Base-by-base conservation (phyloP, 768 basidiomycete species). In the Russula olivacea region DNA sequence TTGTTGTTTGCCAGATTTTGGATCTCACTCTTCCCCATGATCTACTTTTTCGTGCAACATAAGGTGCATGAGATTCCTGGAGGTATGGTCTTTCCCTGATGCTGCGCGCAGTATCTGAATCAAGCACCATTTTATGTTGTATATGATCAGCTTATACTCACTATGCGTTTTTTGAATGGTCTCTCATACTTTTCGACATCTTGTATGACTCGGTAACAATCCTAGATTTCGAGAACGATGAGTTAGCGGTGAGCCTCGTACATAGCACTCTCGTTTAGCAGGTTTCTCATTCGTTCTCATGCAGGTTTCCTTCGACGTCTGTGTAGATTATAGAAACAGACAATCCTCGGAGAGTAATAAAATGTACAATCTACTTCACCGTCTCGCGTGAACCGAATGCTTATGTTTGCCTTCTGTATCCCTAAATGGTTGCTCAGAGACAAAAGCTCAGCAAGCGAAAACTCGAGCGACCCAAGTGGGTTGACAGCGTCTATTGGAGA, bases 161-260 rank as follows among this genome's bases (percentile, higher is more conserved):
- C 48, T 96, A 94, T 69, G 83, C 87, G 50, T 87, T 94, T 74
- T 89, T 90, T 68, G 93, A 96, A 74, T 96, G 93, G 93, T 78
- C 77, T 9, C 81, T 93, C 53, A 90, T 93, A 59, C 70, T 87
- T 56, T 77, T 87, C 50, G 91, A 93, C 61, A 76, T 93, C 28
- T 61, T 83, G 15, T 92, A 84, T 67, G 91, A 93, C 70, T 84
- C 89, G 0, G 72, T 87, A n/a, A 69, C 81, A 1, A 82, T 79
- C 59, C 74, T 78, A 32, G 89, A 91, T 67, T 83, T 91, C 64
- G 74, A 72, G 50, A 76, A 79, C 45, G 76, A 78, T 6, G 75
- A 80, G 62, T 68, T 88, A 21, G 78, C 86, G 75, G 86, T 84
- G 52, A 58, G 72, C 34, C 19, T 8, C 32, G 25, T 53, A 14